Base-by-base conservation (phyloP, 2,329 filamentous ascomycete genomes). In the Ophiocordyceps camponoti-saundersi region DNA sequence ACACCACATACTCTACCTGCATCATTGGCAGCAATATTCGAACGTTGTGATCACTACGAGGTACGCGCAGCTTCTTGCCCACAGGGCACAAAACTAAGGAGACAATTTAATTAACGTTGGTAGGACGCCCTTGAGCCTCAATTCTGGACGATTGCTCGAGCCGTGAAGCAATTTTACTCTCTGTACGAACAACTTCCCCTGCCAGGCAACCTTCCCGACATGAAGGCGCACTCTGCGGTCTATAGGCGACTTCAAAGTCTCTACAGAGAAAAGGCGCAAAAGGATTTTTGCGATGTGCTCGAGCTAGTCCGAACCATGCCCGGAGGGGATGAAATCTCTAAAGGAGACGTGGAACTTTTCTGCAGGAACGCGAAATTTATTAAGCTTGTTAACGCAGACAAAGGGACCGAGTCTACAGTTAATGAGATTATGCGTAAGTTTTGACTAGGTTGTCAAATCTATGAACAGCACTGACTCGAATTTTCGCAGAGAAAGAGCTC, bases 321-420 rank as follows among this genome's bases (percentile, higher is more conserved):
- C 30, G 64, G 59, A 62, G 77, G 62, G 57, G 69, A 65, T 53
- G 58, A 60, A 52, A 72, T 94, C 48, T 72, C 82, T 44, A 69
- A 77, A 42, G 75, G 76, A 46, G 86, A 95, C 55, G 80, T 96
- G 43, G 89, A 95, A 57, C 71, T 83, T 34, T 96, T 95, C 63
- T 96, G 90, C 74, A 95, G 93, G 65, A 93, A 94, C 54, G 90
- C 89, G 45, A 84, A 85, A 44, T 92, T 94, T 60, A 83, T 95
- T 59, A 94, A 92, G 64, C 75, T 96, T 44, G 80, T 96, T 48
- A 83, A 82, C 53, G 67, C 69, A 43, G 59, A 63, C 45, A 59
- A 59, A 44, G 59, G 67, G 45, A 63, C 61, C 22, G 11, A 29
- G 26, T 10, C 7, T 29, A 29, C 26, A 2, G 11, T 29, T 10